Base-by-base conservation (phyloP, 306 rosid genomes). In the Nissolia schottii region DNA sequence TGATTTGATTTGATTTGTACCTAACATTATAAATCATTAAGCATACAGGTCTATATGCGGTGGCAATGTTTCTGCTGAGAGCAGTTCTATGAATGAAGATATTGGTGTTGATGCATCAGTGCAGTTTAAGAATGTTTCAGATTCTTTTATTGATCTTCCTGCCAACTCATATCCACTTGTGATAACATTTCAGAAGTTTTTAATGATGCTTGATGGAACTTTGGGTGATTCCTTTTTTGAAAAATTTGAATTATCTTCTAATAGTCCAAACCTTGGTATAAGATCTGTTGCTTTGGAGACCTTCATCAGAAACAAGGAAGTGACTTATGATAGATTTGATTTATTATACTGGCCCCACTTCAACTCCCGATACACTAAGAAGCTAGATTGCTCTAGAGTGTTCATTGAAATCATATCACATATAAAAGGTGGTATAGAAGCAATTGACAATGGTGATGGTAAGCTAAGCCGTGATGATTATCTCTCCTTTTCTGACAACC, bases 371-470 rank as follows among this genome's bases (percentile, higher is more conserved):
- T 13, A 75, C 9, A 83, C 63, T 9, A 91, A 77, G 58, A 76
- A 57, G 55, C 77, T 91, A 22, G 92, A 87, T 46, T 78, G 83
- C 29, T 87, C 84, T 0, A 32, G 61, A 57, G 92, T 88, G 14
- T 91, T 88, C 71, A 82, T 83, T 0, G 97, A 91, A 70, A 91
- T 88, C 20, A 87, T 91, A 70, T 83, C 97, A 7, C 84, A 86
- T 46, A 88, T 91, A 32, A 91, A 88, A 80, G 97, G 97, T 8
- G 85, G 91, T 5, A 24, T 62, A 10, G 63, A 64, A 70, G 73
- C 81, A 3, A 1, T 68, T 0, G 89, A 86, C 59, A 11, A 11
- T 6, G 40, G 40, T 7, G 12, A 65, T 20, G 85, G 88, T 2
- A 87, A 58, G 76, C 64, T 88, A 29, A 67, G 75, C 6, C 59